Percentiles rank a stretch among this genome's conserved stretches.
Conservation (phyloP, 2,329 filamentous ascomycete genomes). For the Whalleya microplaca region DNA sequence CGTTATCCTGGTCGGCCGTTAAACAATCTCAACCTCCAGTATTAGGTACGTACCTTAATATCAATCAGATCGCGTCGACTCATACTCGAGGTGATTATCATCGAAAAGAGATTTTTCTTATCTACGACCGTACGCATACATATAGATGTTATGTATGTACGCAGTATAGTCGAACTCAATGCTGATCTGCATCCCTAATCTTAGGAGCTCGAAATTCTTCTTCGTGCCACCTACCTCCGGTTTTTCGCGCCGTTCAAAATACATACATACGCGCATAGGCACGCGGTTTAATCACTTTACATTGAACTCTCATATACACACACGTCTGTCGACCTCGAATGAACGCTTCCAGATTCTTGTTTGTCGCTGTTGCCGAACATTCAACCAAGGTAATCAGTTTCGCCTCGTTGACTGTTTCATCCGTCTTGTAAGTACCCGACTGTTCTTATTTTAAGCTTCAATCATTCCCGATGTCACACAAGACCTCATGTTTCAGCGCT, state of each 20-base stretch:
- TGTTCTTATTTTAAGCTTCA: slow-evolving; percentile 30
- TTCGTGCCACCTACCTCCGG: not conserved
- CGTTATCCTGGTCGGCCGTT: slow-evolving; percentile 19
- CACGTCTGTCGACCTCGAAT: not conserved
- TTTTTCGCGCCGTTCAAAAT: not conserved
- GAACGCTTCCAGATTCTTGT: not conserved
- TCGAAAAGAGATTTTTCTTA: not conserved
- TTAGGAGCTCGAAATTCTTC: not conserved
- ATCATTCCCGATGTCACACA: slow-evolving; percentile 28
- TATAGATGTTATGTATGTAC: no score
- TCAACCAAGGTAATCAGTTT: not conserved
- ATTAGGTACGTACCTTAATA: slow-evolving; percentile 27
- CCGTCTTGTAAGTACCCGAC: slow-evolving; percentile 21
- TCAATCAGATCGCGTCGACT: slow-evolving; percentile 9
- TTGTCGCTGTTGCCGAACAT: not conserved
- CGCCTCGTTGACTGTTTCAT: slow-evolving; percentile 8
- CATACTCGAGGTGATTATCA: not conserved
- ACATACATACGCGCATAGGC: not conserved
- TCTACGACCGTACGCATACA: not conserved
- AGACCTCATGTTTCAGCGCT: slow-evolving; percentile 23
- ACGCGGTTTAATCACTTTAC: not conserved
- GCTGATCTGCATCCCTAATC: not conserved
- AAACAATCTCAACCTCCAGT: slow-evolving; percentile 8
- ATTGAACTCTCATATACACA: no score
- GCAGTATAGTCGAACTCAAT: not conserved